Evolutionary conservation across 208 protist species (phyloP), one percentile per base, ranked within the genome.

Genomic region (Trypanosoma platydactyli): DNA sequence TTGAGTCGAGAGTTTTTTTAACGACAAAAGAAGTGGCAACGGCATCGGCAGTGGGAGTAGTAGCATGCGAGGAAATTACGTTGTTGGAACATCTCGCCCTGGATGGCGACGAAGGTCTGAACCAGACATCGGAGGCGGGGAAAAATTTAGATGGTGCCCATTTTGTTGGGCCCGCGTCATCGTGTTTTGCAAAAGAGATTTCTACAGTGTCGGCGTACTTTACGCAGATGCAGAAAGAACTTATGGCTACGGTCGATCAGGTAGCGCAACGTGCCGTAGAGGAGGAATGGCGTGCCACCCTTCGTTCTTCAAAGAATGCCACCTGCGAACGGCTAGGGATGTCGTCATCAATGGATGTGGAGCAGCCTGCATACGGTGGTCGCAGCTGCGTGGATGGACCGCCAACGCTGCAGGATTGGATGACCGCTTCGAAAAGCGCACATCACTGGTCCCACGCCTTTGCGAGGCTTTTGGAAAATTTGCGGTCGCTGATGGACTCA

Each of bases 1-100:
- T 64, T 30, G 54, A 60, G 35, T 48, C 40, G 20, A 46, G n/a
- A 45, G 35, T 60, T 11, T 60, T 60, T 46, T 20, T 44, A 18
- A 16, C 44, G 4, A 24, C 40, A 16, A 16, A 4, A 48, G 3
- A 16, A 3, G 44, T 24, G 20, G 3, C 18, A 3, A 33, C 27
- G n/a, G 27, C 48, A n/a, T n/a, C n/a, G n/a, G n/a, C n/a, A n/a
- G n/a, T n/a, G n/a, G n/a, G n/a, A n/a, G n/a, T n/a, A 35, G 30
- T 24, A 64, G 5, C 22, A 25, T 15, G 11, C 2, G 45, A 64
- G 7, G 45, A 35, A 24, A 64, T 44, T 54, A 53, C 58, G 13
- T 11, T 48, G 24, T 9, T 64, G 22, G 58, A 64, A 22, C 25
- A 53, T 5, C 56, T 62, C 5, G 56, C 56, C 2, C 20, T 11